Evolutionary conservation across 148 eudicot species (phyloP).

Genomic region (Tetragonia tetragonoides): DNA sequence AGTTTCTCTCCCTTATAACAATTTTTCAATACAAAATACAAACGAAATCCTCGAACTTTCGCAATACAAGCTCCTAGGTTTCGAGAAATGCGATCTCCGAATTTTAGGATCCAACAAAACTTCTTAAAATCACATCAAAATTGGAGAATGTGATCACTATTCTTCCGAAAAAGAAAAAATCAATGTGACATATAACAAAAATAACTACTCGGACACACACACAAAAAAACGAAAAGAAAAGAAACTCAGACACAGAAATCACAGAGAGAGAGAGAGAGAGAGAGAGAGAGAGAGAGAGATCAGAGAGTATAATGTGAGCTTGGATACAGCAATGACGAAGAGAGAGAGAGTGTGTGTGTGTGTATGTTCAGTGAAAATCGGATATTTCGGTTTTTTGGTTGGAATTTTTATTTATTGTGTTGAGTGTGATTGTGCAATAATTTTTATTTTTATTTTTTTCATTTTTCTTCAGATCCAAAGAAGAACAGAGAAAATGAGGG

Average conservation of each 20-base stretch:
- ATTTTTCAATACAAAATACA: too few species aligned
- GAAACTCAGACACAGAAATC: not conserved
- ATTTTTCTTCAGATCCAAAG: slow-evolving; percentile 9
- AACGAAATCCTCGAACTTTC: not conserved
- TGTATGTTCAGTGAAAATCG: slow-evolving; percentile 19
- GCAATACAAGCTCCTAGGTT: slow-evolving; percentile 7
- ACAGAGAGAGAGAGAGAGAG: not conserved
- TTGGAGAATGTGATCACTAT: slow-evolving; percentile 4
- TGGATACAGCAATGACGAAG: slow-evolving; percentile 38
- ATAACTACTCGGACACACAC: not conserved
- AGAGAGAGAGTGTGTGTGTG: slow-evolving; percentile 32
- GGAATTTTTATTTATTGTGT: slow-evolving; percentile 14
- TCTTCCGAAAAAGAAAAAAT: not conserved
- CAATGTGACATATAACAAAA: not conserved
- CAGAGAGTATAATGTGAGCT: slow-evolving; percentile 22
- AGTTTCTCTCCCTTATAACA: not conserved
- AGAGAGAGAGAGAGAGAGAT: not conserved
- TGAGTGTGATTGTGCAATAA: not conserved
- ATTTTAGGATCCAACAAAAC: slow-evolving; percentile 17
- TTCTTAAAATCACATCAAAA: not conserved
- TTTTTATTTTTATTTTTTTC: too few species aligned
- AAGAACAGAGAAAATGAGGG: too few species aligned
- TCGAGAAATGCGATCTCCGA: slow-evolving; percentile 21
- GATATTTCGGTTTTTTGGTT: slow-evolving; percentile 28
- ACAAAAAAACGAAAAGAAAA: not conserved